phyloP scores from a whole-genome alignment of 2,329 filamentous ascomycete species.

The Teratosphaeria viscida region DNA sequence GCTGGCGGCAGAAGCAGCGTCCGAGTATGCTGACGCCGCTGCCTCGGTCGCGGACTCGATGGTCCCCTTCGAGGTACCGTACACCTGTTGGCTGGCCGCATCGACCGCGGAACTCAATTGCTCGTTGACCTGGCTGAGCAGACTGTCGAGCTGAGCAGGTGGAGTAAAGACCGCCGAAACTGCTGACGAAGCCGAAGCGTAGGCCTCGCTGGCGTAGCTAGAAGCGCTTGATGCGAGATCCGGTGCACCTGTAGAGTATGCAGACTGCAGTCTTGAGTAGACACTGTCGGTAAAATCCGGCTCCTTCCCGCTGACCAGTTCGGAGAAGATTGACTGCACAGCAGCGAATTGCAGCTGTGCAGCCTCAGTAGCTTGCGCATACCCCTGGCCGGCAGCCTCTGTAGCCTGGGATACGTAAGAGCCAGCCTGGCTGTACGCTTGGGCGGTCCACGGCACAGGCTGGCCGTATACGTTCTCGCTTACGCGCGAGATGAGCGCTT shows the following conservation, averaged over 20 bases:
- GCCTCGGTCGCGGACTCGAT: conserved; percentile 45
- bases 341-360: conserved; percentile 56
- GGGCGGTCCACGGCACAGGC: conserved; percentile 42
- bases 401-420: conserved; percentile 54
- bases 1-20: conserved; percentile 34
- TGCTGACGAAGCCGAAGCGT: conserved; percentile 37
- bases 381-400: conserved; percentile 48
- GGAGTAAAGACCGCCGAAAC: conserved; percentile 44
- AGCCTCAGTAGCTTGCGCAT: conserved; percentile 51
- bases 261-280: conserved; percentile 58
- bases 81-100: conserved; percentile 47
- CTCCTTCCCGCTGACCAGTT: conserved; percentile 67
- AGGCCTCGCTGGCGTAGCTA: conserved; percentile 40
- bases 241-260: conserved; percentile 57
- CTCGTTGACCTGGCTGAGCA: conserved; percentile 46
- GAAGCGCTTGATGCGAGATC: conserved; percentile 40
- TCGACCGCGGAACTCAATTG: conserved; percentile 50
- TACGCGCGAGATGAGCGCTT: conserved; percentile 51
- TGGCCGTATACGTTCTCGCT: conserved; percentile 62
- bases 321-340: conserved; percentile 62
- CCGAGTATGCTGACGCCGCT: conserved; percentile 42
- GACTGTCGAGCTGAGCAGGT: conserved; percentile 47
- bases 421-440: conserved; percentile 42
- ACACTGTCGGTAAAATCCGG: conserved; percentile 74
- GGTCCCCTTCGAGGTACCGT: conserved; percentile 45